These are phyloP conservation scores for Cyamopsis tetragonoloba DNA, from an alignment of 306 rosid species.

Conservation along the genomic window DNA sequence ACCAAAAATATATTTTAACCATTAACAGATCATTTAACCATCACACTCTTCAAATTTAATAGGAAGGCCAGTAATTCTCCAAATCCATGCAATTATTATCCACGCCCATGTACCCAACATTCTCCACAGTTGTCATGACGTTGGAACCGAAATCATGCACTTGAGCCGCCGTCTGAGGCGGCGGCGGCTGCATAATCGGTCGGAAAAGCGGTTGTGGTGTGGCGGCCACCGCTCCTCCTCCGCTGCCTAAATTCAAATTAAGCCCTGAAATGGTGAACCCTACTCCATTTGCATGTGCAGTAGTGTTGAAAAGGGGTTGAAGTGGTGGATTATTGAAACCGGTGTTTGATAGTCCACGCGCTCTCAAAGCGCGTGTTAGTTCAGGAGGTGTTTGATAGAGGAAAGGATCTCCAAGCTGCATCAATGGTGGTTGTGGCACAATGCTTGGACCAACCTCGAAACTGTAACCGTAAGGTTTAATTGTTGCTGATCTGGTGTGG, in stretches of 20 bases:
- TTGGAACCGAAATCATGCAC: constrained; percentile 18
- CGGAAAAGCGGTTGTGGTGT: constrained; percentile 1
- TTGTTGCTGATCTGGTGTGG: constrained; percentile 49
- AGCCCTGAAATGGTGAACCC: constrained; percentile 30
- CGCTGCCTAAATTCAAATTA: constrained; percentile 26
- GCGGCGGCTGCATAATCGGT: constrained; percentile 15
- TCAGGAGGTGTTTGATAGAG: no score
- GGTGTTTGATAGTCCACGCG: constrained; percentile 30
- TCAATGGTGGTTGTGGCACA: constrained; percentile 47
- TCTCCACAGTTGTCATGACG: neutral
- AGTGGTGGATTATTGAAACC: neutral
- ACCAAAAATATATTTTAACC: no score
- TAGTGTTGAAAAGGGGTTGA: neutral
- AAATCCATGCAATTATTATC: neutral
- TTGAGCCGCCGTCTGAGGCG: neutral
- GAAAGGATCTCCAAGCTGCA: constrained; percentile 69
- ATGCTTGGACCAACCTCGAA: constrained; percentile 49
- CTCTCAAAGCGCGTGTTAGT: constrained; percentile 52
- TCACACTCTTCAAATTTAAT: neutral
- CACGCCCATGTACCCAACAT: neutral
- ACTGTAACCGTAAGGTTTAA: constrained; percentile 55
- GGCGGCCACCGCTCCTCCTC: neutral
- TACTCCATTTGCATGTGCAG: neutral
- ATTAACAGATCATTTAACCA: no score
- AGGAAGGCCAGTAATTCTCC: constrained; percentile 1